Base-by-base conservation (phyloP, 2,329 filamentous ascomycete species). In the Scorias spongiosa region DNA sequence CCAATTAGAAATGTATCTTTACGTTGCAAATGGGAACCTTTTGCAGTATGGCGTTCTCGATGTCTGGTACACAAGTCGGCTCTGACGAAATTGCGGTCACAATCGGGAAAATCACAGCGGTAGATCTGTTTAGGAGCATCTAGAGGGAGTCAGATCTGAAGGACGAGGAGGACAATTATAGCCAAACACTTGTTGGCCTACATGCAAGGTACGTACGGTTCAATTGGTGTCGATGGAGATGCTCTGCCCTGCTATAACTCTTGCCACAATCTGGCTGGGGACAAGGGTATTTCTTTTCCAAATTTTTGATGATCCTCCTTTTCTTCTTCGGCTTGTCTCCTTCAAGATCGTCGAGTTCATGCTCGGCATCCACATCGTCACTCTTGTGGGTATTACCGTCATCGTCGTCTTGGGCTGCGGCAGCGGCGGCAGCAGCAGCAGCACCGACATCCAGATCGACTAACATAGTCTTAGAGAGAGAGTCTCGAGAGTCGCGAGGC, bases 101-200 rank as follows among this genome's bases (percentile, higher is more conserved):
- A 98, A 57, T 88, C 86, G 15, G 85, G 84, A 56, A 88, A 94
- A 58, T 93, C 85, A 68, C 91, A 96, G 57, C 78, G 78, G 61
- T 93, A 96, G 44, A 94, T 93, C 59, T 93, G 85, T 65, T 95
- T 95, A 14, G 89, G 89, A 45, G 84, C 82, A 65, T 96, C 83
- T 86, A 45, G 14, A 14, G 30, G 26, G 10, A 10, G 15, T 39
- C 37, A 39, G 37, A 14, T 9, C 17, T 20, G 37, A 39, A 10
- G 10, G 9, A 10, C 17, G 29, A 32, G 50, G 42, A 52, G 45
- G 37, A 32, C 29, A 42, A 28, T 30, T 38, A 11, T 29, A 29
- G 29, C 10, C 17, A 39, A 10, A 39, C 11, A 39, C 29, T 32
- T 10, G 12, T 18, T 12, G 18, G 11, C 14, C 10, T 10, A 17